Evolutionary conservation across 1,284 basidiomycete genomes (phyloP).

Genomic region (Malassezia cuniculi): DNA sequence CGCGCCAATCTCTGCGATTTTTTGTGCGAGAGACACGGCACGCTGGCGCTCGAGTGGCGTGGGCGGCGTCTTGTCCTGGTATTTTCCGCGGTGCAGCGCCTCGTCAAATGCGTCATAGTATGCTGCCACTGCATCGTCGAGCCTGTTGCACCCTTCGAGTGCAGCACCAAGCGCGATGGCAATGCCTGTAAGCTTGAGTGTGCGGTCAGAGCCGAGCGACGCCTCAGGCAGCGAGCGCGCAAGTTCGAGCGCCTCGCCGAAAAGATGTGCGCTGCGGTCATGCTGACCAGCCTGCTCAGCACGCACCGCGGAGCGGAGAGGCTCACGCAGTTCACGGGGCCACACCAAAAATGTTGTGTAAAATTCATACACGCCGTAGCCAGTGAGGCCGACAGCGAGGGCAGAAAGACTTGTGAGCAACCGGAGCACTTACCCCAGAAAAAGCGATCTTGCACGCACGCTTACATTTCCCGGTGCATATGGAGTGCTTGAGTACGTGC

Average conservation of each 20-base stretch:
- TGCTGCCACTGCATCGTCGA: slow-evolving; percentile 18
- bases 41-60: slow-evolving; percentile 27
- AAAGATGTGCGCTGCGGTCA: slow-evolving; percentile 25
- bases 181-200: slow-evolving; percentile 43
- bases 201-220: slow-evolving; percentile 14
- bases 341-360: slow-evolving; percentile 42
- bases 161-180: slow-evolving; percentile 37
- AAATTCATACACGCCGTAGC: slow-evolving; percentile 40
- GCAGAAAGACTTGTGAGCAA: slow-evolving; percentile 18
- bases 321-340: slow-evolving; percentile 38
- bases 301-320: slow-evolving; percentile 40
- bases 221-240: slow-evolving; percentile 15
- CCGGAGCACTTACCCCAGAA: slow-evolving; percentile 6
- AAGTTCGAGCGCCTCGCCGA: slow-evolving; percentile 29
- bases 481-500: too few relatives aligned
- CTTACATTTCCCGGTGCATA: too few relatives aligned
- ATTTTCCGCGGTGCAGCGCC: slow-evolving; percentile 16
- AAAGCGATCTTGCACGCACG: too few relatives aligned
- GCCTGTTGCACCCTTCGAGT: slow-evolving; percentile 30
- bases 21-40: slow-evolving; percentile 34
- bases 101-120: slow-evolving; percentile 34
- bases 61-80: slow-evolving; percentile 1
- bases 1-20: slow-evolving; percentile 29
- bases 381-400: slow-evolving; percentile 34
- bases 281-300: slow-evolving; percentile 34